Base-by-base conservation (phyloP, 768 basidiomycete species). In the Gyrodon lividus region DNA sequence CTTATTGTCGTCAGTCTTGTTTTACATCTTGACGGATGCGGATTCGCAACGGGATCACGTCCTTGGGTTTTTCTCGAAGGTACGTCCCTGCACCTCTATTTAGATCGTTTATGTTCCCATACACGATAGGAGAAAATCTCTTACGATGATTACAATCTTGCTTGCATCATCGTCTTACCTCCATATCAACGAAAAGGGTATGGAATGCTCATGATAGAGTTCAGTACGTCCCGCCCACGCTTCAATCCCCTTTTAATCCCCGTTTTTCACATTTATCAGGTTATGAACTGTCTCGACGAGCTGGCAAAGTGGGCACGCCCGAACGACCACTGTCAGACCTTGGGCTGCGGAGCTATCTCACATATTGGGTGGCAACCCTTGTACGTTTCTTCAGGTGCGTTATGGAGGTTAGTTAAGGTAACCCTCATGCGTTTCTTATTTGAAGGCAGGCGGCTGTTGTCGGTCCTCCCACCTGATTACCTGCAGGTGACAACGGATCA, bases 181-280 rank as follows among this genome's bases (percentile, higher is more conserved):
- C 97, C 94, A 16, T 92, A 86, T 62, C 96, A 98, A 62, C 79
- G 84, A 51, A 81, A 86, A 59, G 90, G 93, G 6, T 97, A 88
- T 61, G 97, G 96, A 2, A 92, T 91, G 78, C 84, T 98, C 22
- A 79, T 99, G 79, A 98, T 98, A 56, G 96, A 99, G 73, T 97
- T 98, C 76, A 98, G 96, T 96, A 64, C 39, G 92, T 72, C n/a
- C 37, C 28, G 7, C 20, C 34, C 40, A 6, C 19, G 17, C 22
- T 14, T 28, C 3, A 9, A 10, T 28, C 30, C 12, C 20, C 7
- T 12, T 47, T 30, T 37, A 13, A 20, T 30, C 39, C 50, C 10
- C 13, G 48, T 30, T 44, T 30, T 24, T 51, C 14, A 22, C 22
- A 2, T 41, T 28, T 44, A 16, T 33, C 30, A 98, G 95, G 95